phyloP scores from a whole-genome alignment of 371 early-diverging fungal genomes.

The Saksenaea vasiformis region DNA sequence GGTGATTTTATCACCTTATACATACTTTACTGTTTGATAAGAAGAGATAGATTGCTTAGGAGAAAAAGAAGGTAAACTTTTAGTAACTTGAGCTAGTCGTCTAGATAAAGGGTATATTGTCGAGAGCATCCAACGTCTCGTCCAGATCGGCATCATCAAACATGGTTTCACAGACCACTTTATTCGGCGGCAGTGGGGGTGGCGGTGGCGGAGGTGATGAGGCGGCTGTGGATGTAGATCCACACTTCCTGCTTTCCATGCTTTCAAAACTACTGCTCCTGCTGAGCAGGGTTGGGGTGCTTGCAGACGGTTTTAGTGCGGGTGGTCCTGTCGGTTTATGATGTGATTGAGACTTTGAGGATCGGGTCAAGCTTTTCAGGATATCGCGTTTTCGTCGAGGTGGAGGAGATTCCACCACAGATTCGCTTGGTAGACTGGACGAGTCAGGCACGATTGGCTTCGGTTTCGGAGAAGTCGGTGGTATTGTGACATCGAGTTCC shows the following conservation, averaged over 20 bases:
- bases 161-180: neutral
- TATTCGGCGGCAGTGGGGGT: neutral
- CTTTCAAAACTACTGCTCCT: conserved; percentile 1
- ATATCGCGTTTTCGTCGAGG: conserved; percentile 22
- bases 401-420: conserved; percentile 25
- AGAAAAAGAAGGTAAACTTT: neutral
- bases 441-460: conserved; percentile 37
- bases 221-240: neutral
- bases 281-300: conserved; percentile 15
- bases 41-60: too few relatives aligned
- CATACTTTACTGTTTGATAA: too few relatives aligned
- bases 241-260: neutral
- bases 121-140: neutral
- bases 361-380: conserved; percentile 40
- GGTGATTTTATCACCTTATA: too few relatives aligned
- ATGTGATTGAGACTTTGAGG: neutral
- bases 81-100: neutral
- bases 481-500: conserved; percentile 20
- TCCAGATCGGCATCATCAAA: conserved; percentile 1
- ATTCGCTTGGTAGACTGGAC: conserved; percentile 19
- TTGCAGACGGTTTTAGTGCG: conserved; percentile 9
- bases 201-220: conserved; percentile 4
- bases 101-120: neutral
- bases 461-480: neutral
- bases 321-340: neutral